Evolutionary conservation across 148 eudicot species (phyloP).

Genomic region (Chenopodium album): DNA sequence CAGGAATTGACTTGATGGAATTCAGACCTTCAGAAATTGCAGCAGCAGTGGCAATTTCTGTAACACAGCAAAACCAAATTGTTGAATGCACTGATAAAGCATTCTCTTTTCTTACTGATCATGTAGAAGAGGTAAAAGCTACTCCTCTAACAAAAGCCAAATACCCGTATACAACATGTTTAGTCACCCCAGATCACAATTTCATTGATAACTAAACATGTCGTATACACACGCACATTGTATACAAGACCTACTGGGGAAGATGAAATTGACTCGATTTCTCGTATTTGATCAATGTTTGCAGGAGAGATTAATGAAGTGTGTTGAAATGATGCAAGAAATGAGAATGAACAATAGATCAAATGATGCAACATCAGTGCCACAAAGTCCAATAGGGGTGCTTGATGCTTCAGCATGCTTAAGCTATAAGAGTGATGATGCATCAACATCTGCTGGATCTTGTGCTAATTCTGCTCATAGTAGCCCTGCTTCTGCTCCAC

Average conservation of each 20-base stretch:
- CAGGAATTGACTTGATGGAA: conserved; percentile 84
- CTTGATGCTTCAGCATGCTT: conserved; percentile 61
- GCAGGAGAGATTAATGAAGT: conserved; percentile 69
- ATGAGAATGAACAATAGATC: conserved; percentile 29
- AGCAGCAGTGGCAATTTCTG: conserved; percentile 86
- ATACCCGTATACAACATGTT: background rate
- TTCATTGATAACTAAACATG: background rate
- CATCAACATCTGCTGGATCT: conserved; percentile 41
- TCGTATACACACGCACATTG: background rate
- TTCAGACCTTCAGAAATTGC: conserved; percentile 92
- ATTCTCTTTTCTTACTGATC: conserved; percentile 39
- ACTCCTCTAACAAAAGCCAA: background rate
- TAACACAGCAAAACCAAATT: conserved; percentile 50
- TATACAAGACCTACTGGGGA: background rate
- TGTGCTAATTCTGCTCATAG: conserved; percentile 49
- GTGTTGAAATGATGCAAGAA: conserved; percentile 55
- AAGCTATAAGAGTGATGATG: conserved; percentile 67
- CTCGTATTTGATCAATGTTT: conserved; percentile 1
- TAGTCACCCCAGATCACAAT: background rate
- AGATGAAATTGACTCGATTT: background rate
- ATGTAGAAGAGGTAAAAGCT: conserved; percentile 59
- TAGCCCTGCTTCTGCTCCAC: conserved; percentile 34
- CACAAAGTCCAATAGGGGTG: conserved; percentile 85
- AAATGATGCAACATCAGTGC: conserved; percentile 36
- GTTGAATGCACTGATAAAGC: conserved; percentile 46